These are phyloP conservation scores for Cichorium intybus DNA, from an alignment of 140 eudicot species.

Conservation along the genomic window DNA sequence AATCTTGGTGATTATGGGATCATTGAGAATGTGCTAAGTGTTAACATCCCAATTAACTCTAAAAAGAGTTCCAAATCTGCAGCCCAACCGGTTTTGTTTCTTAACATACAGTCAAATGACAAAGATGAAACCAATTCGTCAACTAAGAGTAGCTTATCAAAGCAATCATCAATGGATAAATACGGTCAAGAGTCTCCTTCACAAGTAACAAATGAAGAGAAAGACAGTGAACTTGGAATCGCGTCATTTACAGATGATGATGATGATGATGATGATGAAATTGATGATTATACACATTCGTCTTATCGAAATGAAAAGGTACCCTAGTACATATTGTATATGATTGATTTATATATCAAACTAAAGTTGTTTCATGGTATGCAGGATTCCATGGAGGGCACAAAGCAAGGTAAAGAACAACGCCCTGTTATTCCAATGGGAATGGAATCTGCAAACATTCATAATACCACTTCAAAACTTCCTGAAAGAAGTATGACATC, in stretches of 20 bases:
- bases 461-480: conserved; percentile 25
- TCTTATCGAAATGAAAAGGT: conserved; percentile 53
- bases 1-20: conserved; percentile 82
- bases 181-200: conserved; percentile 53
- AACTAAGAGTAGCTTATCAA: conserved; percentile 45
- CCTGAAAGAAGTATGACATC: conserved; percentile 52
- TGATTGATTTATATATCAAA: conserved; percentile 10
- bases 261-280: conserved; percentile 3
- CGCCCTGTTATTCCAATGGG: conserved; percentile 20
- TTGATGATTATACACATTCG: conserved; percentile 50
- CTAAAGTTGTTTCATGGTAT: conserved; percentile 14
- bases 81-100: conserved; percentile 51
- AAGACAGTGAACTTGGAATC: conserved; percentile 56
- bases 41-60: conserved; percentile 52
- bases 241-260: conserved; percentile 80
- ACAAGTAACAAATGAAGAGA: conserved; percentile 44
- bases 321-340: background rate
- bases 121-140: conserved; percentile 59
- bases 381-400: conserved; percentile 47
- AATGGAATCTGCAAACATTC: conserved; percentile 20
- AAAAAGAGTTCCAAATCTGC: conserved; percentile 65
- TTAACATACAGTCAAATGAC: conserved; percentile 62
- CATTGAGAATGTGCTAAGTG: conserved; percentile 41
- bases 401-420: conserved; percentile 26
- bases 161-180: conserved; percentile 46